These are phyloP conservation scores for Botrytis aclada DNA, from an alignment of 2,329 filamentous ascomycete species.

Conservation along the genomic window DNA sequence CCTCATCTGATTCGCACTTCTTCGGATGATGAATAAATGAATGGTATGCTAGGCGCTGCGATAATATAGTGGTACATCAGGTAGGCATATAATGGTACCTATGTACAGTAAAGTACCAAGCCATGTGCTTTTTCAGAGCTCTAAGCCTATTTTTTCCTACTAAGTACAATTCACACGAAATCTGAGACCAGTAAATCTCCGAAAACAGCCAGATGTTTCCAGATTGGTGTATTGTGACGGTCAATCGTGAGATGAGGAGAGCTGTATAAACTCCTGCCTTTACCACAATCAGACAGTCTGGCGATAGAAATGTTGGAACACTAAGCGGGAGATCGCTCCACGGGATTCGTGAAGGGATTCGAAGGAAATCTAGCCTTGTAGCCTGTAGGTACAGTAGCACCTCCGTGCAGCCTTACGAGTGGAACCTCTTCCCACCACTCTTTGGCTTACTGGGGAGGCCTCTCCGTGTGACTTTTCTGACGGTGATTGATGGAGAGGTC, in stretches of 20 bases:
- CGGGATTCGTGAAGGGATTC: constrained; percentile 5
- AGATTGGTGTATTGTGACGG: neutral
- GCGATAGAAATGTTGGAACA: neutral
- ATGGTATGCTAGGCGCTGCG: neutral
- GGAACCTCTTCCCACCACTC: constrained; percentile 12
- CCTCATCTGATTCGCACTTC: neutral
- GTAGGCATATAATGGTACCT: neutral
- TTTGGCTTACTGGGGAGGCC: neutral
- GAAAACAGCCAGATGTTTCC: neutral
- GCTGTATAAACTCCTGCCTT: constrained; percentile 16
- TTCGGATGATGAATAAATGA: neutral
- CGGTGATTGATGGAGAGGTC: neutral
- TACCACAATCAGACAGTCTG: constrained; percentile 15
- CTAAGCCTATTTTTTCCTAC: neutral
- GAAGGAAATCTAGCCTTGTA: constrained; percentile 18
- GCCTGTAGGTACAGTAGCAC: neutral
- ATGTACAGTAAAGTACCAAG: neutral
- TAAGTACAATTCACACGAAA: neutral
- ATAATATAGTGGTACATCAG: neutral
- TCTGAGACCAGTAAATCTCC: neutral
- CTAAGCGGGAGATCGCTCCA: constrained; percentile 19
- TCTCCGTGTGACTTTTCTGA: constrained; percentile 11
- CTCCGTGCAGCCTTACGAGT: constrained; percentile 22
- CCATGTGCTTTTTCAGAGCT: neutral
- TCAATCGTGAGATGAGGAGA: constrained; percentile 15